These are phyloP conservation scores for Spergularia marina DNA, from an alignment of 148 eudicot genomes.

Conservation along the genomic window DNA sequence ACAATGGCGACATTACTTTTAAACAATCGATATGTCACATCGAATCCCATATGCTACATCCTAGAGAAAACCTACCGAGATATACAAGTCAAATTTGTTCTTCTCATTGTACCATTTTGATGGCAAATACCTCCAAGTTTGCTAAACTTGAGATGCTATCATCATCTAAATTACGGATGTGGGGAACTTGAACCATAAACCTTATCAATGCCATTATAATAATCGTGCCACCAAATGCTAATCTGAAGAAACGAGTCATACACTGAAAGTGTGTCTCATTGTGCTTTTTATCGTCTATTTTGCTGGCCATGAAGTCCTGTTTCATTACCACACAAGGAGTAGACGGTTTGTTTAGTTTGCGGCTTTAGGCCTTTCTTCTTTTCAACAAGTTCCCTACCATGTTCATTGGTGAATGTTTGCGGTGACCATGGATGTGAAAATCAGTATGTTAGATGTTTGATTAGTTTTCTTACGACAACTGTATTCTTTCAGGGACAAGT, in stretches of 20 bases:
- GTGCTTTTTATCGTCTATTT: background rate
- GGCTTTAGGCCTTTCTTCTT: background rate
- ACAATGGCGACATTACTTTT: background rate
- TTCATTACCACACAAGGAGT: no score
- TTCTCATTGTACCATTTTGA: background rate
- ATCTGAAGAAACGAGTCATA: background rate
- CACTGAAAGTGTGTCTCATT: background rate
- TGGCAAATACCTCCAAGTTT: background rate
- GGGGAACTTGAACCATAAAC: background rate
- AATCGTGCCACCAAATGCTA: background rate
- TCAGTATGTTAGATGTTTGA: background rate
- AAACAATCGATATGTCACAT: background rate
- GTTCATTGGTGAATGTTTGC: background rate
- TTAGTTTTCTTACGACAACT: background rate
- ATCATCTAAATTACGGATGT: background rate
- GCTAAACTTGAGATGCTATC: background rate
- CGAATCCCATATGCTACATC: background rate
- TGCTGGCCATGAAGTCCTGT: background rate
- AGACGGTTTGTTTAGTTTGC: no score
- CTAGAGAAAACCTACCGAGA: background rate
- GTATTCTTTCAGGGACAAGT: slow-evolving; percentile 40
- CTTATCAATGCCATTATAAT: background rate
- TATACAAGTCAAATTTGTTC: background rate
- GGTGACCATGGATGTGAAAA: background rate
- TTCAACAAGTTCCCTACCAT: background rate